Base-by-base conservation (phyloP, 768 basidiomycete genomes). In the Suillus subalutaceus region DNA sequence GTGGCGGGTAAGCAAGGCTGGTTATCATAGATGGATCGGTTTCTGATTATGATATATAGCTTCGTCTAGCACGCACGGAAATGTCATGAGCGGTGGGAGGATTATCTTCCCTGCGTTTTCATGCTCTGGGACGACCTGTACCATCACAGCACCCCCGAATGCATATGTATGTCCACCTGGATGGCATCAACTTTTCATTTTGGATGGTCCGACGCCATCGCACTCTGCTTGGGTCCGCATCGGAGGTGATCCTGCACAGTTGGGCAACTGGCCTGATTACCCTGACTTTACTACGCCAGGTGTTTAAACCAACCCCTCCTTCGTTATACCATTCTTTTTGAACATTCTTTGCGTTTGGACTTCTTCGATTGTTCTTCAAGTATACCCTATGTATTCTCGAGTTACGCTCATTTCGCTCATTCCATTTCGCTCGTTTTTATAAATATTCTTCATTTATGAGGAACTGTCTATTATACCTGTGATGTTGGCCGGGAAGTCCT, bases 181-280 rank as follows among this genome's bases (percentile, higher is more conserved):
- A 6, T 93, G 92, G 88, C 86, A 88, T 64, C 89, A 90, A 73
- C 72, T 94, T 12, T 94, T 90, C 73, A 81, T 94, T 56, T 79
- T 94, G 37, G 91, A 93, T 62, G 91, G 91, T 1, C 88, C 90
- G 37, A 92, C 91, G 4, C 92, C 93, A 4, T 92, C 90, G 32
- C 84, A 87, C 68, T 90, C 91, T 20, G 76, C 81, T 13, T 92
- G 90, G 87, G 85, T 94, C 15, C 86, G 91, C 35, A 90, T 94
- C 61, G 92, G 92, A 23, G 90, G 90, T 1, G 93, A 94, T 72
- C 92, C 91, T 0, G 83, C 81, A 0, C 30, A 79, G 62, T 74
- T 94, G 13, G 92, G 92, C 0, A 87, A 90, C 68, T 94, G 92
- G 92, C 92, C 92, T 0, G 63, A 86, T 63, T 78, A 85, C 70